A percentile compares a stretch with the other conserved stretches of the same genome.
Evolutionary conservation across 495 filamentous ascomycete species (phyloP).

Genomic region (Letharia lupina): DNA sequence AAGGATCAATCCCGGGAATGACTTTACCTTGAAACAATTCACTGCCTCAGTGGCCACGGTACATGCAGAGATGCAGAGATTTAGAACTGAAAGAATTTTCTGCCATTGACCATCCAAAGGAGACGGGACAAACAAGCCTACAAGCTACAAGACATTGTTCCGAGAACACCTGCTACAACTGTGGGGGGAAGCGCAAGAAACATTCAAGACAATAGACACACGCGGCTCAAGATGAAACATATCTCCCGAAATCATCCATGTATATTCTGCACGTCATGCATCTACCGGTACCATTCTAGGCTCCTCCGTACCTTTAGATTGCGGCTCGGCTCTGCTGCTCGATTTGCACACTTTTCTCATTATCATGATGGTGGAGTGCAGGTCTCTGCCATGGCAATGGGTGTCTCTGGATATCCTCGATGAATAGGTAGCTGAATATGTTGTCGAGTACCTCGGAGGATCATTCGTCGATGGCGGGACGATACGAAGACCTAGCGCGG

Average conservation of each 20-base stretch:
- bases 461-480: too few relatives aligned
- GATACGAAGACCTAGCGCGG: too few relatives aligned
- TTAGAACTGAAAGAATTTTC: too few relatives aligned
- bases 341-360: too few relatives aligned
- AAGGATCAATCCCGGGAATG: background rate
- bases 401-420: too few relatives aligned
- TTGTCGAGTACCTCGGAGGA: too few relatives aligned
- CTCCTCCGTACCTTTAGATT: background rate
- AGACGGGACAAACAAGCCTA: too few relatives aligned
- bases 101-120: too few relatives aligned
- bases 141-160: background rate
- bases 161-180: background rate
- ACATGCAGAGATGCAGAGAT: background rate
- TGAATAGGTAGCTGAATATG: too few relatives aligned
- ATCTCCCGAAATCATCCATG: background rate
- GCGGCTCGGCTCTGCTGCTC: background rate
- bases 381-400: too few relatives aligned
- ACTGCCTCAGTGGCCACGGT: background rate
- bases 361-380: too few relatives aligned
- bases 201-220: background rate
- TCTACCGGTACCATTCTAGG: background rate
- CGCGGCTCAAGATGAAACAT: slow-evolving; percentile 1
- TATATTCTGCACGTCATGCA: background rate
- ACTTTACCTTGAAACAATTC: background rate
- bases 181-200: background rate